Conservation (phyloP, 352 stramenopile species). For the Globisporangium polare region DNA sequence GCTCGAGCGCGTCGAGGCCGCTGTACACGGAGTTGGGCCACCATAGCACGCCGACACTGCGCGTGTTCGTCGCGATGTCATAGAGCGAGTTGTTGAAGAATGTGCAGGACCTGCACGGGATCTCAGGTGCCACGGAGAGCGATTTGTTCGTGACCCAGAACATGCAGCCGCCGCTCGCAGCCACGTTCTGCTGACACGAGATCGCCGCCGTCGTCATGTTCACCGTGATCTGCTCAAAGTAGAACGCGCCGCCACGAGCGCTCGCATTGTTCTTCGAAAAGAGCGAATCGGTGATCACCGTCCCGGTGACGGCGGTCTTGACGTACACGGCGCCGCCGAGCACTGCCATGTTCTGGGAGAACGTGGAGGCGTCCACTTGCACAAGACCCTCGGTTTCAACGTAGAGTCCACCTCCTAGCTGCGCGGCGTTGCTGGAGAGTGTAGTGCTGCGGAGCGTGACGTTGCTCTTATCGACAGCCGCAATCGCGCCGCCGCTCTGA, state of each 20-base stretch:
- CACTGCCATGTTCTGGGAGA: constrained; percentile 27
- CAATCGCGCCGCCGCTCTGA: constrained; percentile 26
- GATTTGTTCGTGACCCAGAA: constrained; percentile 48
- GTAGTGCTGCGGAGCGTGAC: constrained; percentile 12
- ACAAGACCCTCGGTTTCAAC: constrained; percentile 24
- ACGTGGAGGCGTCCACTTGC: constrained; percentile 12
- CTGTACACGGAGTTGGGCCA: constrained; percentile 48
- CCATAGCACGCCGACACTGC: constrained; percentile 48
- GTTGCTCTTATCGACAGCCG: constrained; percentile 11
- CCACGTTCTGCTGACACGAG: constrained; percentile 32
- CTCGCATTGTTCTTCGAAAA: constrained; percentile 35
- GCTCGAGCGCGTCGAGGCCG: constrained; percentile 34
- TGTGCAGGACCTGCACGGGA: constrained; percentile 33
- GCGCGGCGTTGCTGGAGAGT: constrained; percentile 25
- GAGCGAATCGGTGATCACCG: constrained; percentile 15
- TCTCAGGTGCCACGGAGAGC: constrained; percentile 10
- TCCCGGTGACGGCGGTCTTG: constrained; percentile 9
- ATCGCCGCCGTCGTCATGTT: constrained; percentile 23
- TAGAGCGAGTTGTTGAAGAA: constrained; percentile 51
- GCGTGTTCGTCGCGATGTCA: constrained; percentile 56
- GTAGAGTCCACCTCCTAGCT: constrained; percentile 26
- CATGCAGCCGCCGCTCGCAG: constrained; percentile 52
- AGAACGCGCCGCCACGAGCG: constrained; percentile 44
- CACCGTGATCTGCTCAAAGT: constrained; percentile 25
- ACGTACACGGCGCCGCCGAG: constrained; percentile 42